These are phyloP conservation scores for Ramichloridium luteum DNA, from an alignment of 2,329 filamentous ascomycete species.

Conservation along the genomic window DNA sequence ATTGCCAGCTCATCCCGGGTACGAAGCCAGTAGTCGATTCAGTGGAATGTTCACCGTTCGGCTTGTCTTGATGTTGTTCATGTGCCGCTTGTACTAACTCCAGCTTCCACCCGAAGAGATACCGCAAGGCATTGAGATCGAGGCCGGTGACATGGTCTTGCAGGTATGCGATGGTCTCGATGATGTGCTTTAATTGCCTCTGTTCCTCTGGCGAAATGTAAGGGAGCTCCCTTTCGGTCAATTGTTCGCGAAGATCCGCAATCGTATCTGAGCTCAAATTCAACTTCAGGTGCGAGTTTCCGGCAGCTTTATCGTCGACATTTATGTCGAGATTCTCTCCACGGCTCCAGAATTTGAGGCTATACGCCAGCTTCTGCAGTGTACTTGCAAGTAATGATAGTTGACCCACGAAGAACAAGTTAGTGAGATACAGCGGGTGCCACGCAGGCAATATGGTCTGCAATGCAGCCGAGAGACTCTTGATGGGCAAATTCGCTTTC, in stretches of 20 bases:
- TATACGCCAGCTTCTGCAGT: constrained; percentile 58
- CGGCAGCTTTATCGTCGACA: constrained; percentile 37
- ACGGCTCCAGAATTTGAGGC: constrained; percentile 69
- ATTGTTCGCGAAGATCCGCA: constrained; percentile 18
- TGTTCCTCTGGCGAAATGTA: constrained; percentile 16
- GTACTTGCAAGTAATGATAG: constrained; percentile 57
- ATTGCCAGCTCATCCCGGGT: constrained; percentile 49
- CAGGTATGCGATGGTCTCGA: constrained; percentile 17
- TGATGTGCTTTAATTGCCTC: constrained; percentile 13
- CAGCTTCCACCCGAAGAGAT: constrained; percentile 23
- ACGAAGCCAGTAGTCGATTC: constrained; percentile 10
- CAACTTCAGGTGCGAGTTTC: background rate
- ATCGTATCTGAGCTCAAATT: constrained; percentile 12
- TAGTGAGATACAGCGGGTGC: constrained; percentile 79
- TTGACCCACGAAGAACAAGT: constrained; percentile 77
- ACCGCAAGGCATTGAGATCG: constrained; percentile 19
- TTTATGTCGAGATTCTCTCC: constrained; percentile 72
- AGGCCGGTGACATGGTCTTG: constrained; percentile 17
- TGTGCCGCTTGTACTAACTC: constrained; percentile 13
- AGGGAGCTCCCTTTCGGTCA: constrained; percentile 40
- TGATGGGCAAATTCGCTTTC: constrained; percentile 6
- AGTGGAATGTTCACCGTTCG: constrained; percentile 16
- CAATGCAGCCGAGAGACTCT: constrained; percentile 30
- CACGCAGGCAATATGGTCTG: constrained; percentile 84
- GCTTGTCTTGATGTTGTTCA: constrained; percentile 3